Evolutionary conservation across 805 yeast genomes (phyloP).

Genomic region (Dipodascus geniculatus): DNA sequence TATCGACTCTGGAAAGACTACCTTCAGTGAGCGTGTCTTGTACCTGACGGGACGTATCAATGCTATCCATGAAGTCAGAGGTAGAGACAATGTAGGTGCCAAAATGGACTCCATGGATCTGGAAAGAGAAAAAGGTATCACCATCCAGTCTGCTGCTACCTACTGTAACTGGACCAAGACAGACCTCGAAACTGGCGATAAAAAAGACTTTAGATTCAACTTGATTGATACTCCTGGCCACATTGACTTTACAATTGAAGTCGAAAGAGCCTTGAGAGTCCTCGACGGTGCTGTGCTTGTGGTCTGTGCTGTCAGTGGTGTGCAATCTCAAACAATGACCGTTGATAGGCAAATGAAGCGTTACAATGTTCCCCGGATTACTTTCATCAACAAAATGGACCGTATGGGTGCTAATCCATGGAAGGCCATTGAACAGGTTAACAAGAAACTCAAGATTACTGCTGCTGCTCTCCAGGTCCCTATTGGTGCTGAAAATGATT

Average conservation of each 20-base stretch:
- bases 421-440: conserved; percentile 85
- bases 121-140: conserved; percentile 97
- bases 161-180: conserved; percentile 88
- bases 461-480: conserved; percentile 99
- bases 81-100: conserved; percentile 96
- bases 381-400: conserved; percentile 97
- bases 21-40: conserved; percentile 93
- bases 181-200: conserved; percentile 28
- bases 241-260: conserved; percentile 97
- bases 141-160: conserved; percentile 98
- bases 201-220: conserved; percentile 69
- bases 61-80: conserved; percentile 92
- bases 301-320: conserved; percentile 97
- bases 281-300: conserved; percentile 97
- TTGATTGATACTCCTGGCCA: conserved; percentile 98
- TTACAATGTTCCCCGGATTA: conserved; percentile 91
- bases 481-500: conserved; percentile 80
- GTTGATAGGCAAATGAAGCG: conserved; percentile 99
- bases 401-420: conserved; percentile 99
- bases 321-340: conserved; percentile 96
- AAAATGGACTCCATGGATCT: conserved; percentile 99
- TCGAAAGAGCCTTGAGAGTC: conserved; percentile 96
- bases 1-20: conserved; percentile 96
- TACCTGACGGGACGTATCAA: conserved; percentile 95
- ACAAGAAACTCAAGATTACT: conserved; percentile 74